These are phyloP conservation scores for Colletotrichum scovillei DNA, from an alignment of 2,329 filamentous ascomycete species.

Conservation along the genomic window DNA sequence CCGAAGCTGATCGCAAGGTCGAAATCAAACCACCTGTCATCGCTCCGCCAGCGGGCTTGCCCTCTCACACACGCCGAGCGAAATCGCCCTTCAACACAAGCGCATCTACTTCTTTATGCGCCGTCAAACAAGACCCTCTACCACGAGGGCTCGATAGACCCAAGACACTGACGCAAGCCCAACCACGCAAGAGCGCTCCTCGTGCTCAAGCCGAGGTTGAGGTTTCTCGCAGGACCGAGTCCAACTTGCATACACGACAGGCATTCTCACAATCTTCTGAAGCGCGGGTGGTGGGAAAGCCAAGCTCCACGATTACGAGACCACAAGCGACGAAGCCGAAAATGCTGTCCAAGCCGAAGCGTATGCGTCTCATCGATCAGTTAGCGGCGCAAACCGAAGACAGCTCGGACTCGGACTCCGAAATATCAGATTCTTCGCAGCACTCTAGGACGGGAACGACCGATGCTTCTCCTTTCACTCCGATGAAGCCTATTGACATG, in stretches of 20 bases:
- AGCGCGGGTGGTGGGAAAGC: neutral
- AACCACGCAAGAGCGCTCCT: neutral
- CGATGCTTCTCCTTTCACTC: slow-evolving; percentile 12
- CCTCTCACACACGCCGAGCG: slow-evolving; percentile 1
- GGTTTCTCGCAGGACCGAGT: neutral
- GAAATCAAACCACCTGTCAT: neutral
- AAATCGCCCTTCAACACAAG: slow-evolving; percentile 10
- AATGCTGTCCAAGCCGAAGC: neutral
- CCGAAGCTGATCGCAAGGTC: slow-evolving; percentile 14
- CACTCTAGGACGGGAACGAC: neutral
- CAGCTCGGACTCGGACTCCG: slow-evolving; percentile 27
- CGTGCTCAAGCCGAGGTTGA: neutral
- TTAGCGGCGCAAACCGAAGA: slow-evolving; percentile 33
- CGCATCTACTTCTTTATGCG: neutral
- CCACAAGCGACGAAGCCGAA: slow-evolving; percentile 5
- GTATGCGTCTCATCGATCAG: slow-evolving; percentile 36
- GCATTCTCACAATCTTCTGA: neutral
- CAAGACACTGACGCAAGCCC: neutral
- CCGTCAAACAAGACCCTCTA: neutral
- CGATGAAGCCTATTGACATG: slow-evolving; percentile 4
- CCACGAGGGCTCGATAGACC: neutral
- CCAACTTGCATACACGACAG: slow-evolving; percentile 4
- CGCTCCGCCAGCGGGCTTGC: neutral
- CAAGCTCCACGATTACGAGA: neutral
- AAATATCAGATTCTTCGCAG: slow-evolving; percentile 5